Conservation (phyloP, 2,329 filamentous ascomycete species). For the Claviceps sp. region DNA sequence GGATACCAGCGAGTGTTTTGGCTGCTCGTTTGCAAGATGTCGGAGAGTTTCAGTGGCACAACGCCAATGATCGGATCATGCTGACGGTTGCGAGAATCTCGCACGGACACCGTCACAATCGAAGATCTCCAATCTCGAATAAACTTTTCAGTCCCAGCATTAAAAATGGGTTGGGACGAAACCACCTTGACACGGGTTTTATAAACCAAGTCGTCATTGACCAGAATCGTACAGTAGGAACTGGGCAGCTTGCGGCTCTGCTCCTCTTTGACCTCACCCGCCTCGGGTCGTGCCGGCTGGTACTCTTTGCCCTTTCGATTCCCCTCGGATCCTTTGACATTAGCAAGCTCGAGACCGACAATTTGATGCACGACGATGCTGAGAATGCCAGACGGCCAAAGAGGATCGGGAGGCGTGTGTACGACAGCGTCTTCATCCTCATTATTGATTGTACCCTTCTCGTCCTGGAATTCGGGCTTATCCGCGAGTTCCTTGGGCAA, state of each 20-base stretch:
- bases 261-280: constrained; percentile 79
- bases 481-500: constrained; percentile 63
- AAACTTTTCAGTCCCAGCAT: constrained; percentile 87
- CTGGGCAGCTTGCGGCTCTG: constrained; percentile 67
- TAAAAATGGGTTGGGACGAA: constrained; percentile 91
- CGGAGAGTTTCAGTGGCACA: constrained; percentile 74
- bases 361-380: constrained; percentile 86
- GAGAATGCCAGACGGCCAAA: constrained; percentile 86
- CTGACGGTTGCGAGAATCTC: constrained; percentile 77
- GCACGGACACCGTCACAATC: constrained; percentile 76
- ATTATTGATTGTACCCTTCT: constrained; percentile 62
- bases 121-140: constrained; percentile 83
- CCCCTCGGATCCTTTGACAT: constrained; percentile 73
- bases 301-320: constrained; percentile 76
- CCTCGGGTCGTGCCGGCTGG: constrained; percentile 69
- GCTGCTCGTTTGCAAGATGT: constrained; percentile 76
- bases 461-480: constrained; percentile 67
- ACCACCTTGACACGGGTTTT: constrained; percentile 91
- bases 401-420: constrained; percentile 85
- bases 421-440: constrained; percentile 68
- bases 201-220: constrained; percentile 83
- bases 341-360: constrained; percentile 83
- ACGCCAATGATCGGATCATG: constrained; percentile 92
- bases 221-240: constrained; percentile 83
- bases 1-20: constrained; percentile 89